Base-by-base conservation (phyloP, 306 rosid species). In the Corylus americana region DNA sequence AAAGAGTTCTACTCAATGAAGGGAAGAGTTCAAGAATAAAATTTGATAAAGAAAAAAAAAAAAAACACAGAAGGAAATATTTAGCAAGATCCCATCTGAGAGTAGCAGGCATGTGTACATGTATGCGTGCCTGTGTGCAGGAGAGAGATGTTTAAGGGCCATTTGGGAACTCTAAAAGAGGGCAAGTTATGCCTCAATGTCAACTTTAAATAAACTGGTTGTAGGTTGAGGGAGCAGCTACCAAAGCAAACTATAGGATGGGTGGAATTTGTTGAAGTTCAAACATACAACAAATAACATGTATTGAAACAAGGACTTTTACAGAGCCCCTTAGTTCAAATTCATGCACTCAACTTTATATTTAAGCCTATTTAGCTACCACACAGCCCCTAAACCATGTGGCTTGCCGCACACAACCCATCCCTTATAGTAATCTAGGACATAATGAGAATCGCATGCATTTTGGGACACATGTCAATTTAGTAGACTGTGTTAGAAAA, bases 1-100 rank as follows among this genome's bases (percentile, higher is more conserved):
- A 48, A 71, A 39, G 61, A 48, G 70, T 55, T 68, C 55, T 47
- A 50, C 61, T 53, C 50, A 68, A 76, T 44, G 49, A 73, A 39
- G 25, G 25, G 54, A 77, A 45, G 37, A 53, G 11, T 39, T 59
- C 50, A 74, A 70, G 64, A 80, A 29, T 50, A 39, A 67, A 17
- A 37, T 37, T 39, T 1, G 17, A 70, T 16, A 45, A 18, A 10
- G 9, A 20, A 1, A 45, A 18, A 2, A 12, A 47, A 18, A 18
- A 68, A 4, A n/a, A n/a, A n/a, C n/a, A 14, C 4, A 4, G 0
- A 35, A 66, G 1, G 17, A 66, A 29, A 5, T 12, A 29, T 53
- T 53, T 1, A 58, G 27, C 25, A 58, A 8, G 66, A 59, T 59
- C 66, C 66, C 13, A 59, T 59, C 29, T 4, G 66, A 59, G 8